Percentiles rank a stretch among this genome's conserved stretches.
These are phyloP conservation scores for Verticillium zaregamsianum DNA, from an alignment of 2,329 filamentous ascomycete genomes.

Conservation along the genomic window DNA sequence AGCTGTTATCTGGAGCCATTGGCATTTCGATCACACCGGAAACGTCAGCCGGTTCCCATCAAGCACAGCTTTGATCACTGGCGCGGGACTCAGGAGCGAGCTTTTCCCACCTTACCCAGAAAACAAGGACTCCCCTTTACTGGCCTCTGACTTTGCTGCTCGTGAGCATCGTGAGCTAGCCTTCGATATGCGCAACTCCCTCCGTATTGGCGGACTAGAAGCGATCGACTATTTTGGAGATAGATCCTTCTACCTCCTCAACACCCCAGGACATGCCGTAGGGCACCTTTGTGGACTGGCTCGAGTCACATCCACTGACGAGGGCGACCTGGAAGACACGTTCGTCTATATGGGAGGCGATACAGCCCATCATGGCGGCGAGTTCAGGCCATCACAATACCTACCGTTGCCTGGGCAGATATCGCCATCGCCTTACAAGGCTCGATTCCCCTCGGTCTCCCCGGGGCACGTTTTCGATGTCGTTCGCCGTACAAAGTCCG, in stretches of 20 bases:
- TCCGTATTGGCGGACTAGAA: neutral
- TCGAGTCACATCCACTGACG: neutral
- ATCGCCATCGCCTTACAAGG: neutral
- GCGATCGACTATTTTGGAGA: conserved; percentile 6
- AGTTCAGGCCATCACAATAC: neutral
- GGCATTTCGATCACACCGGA: conserved; percentile 21
- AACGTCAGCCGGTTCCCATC: no score
- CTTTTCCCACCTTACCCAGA: conserved; percentile 11
- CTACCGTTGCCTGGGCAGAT: neutral
- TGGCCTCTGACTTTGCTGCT: conserved; percentile 8
- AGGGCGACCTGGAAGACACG: neutral
- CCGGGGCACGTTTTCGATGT: no score
- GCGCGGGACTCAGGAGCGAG: conserved; percentile 13
- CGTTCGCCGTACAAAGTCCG: no score
- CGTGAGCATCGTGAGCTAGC: conserved; percentile 3
- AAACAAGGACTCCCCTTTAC: conserved; percentile 6
- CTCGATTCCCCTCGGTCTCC: neutral
- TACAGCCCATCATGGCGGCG: neutral
- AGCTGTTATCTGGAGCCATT: conserved; percentile 21
- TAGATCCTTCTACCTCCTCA: conserved; percentile 7
- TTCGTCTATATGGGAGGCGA: conserved; percentile 5
- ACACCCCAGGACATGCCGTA: conserved; percentile 3
- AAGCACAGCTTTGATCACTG: conserved; percentile 14
- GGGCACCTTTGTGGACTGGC: conserved; percentile 4
- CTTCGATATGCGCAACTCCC: neutral